Conservation (phyloP, 805 yeast species). For the Ogataea pilisensis region DNA sequence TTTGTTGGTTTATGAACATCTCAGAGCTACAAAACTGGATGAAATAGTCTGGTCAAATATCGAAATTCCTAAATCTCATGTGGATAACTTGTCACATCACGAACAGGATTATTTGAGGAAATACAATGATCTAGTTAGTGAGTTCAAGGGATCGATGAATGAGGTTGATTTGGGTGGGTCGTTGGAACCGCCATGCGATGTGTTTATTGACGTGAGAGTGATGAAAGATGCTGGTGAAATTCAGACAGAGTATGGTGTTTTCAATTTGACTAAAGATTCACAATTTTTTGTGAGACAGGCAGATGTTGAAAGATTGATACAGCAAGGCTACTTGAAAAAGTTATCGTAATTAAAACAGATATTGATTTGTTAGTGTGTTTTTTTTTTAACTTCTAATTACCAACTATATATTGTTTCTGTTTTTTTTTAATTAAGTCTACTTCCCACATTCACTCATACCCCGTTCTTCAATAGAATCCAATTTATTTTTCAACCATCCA, state of each 20-base stretch:
- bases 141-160: slow-evolving; percentile 71
- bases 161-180: slow-evolving; percentile 87
- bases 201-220: slow-evolving; percentile 91
- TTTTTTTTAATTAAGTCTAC: too few relatives aligned
- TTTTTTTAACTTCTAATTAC: neutral
- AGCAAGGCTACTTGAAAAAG: slow-evolving; percentile 88
- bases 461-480: neutral
- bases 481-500: slow-evolving; percentile 16
- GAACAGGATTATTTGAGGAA: slow-evolving; percentile 76
- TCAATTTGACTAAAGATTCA: slow-evolving; percentile 86
- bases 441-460: too few relatives aligned
- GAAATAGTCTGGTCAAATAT: slow-evolving; percentile 68
- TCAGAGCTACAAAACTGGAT: slow-evolving; percentile 64
- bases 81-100: slow-evolving; percentile 60
- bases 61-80: slow-evolving; percentile 39
- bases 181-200: slow-evolving; percentile 85
- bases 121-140: slow-evolving; percentile 67
- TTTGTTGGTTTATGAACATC: slow-evolving; percentile 73
- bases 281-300: slow-evolving; percentile 92
- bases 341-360: slow-evolving; percentile 8
- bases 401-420: too few relatives aligned
- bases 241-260: slow-evolving; percentile 95
- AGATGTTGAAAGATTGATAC: slow-evolving; percentile 90
- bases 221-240: slow-evolving; percentile 94
- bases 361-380: too few relatives aligned